Evolutionary conservation across 2,329 filamentous ascomycete species (phyloP).

Genomic region (Moelleriella libera): DNA sequence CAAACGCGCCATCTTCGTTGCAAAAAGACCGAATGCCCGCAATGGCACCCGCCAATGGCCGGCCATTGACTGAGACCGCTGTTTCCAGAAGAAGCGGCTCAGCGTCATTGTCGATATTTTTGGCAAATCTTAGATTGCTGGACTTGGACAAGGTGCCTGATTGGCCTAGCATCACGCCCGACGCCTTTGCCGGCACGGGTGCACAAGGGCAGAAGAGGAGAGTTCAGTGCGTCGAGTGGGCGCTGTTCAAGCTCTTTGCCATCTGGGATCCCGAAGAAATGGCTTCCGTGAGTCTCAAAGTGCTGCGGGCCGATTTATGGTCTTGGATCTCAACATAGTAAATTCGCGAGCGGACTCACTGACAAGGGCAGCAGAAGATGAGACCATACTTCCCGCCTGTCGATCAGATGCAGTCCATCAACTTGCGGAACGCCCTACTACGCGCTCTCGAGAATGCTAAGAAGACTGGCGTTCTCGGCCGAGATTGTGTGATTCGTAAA

Average conservation of each 20-base stretch:
- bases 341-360: neutral
- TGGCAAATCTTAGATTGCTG: slow-evolving; percentile 73
- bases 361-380: slow-evolving; percentile 48
- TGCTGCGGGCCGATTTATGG: too few species aligned
- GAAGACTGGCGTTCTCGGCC: slow-evolving; percentile 69
- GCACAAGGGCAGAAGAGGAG: slow-evolving; percentile 68
- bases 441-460: slow-evolving; percentile 73
- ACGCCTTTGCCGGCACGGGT: slow-evolving; percentile 55
- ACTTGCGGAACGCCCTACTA: slow-evolving; percentile 72
- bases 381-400: slow-evolving; percentile 81
- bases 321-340: too few species aligned
- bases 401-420: slow-evolving; percentile 81
- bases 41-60: neutral
- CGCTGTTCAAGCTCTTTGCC: slow-evolving; percentile 72
- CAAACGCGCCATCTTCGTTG: neutral
- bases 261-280: slow-evolving; percentile 71
- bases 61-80: neutral
- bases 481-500: slow-evolving; percentile 72
- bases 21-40: neutral
- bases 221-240: slow-evolving; percentile 76
- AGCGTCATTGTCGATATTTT: slow-evolving; percentile 34
- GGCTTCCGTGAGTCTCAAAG: slow-evolving; percentile 41
- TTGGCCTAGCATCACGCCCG: slow-evolving; percentile 62
- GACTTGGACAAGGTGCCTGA: slow-evolving; percentile 62
- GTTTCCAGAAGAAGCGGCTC: neutral